Conservation (phyloP, 2,329 filamentous ascomycete genomes). For the Penicillium sp. region DNA sequence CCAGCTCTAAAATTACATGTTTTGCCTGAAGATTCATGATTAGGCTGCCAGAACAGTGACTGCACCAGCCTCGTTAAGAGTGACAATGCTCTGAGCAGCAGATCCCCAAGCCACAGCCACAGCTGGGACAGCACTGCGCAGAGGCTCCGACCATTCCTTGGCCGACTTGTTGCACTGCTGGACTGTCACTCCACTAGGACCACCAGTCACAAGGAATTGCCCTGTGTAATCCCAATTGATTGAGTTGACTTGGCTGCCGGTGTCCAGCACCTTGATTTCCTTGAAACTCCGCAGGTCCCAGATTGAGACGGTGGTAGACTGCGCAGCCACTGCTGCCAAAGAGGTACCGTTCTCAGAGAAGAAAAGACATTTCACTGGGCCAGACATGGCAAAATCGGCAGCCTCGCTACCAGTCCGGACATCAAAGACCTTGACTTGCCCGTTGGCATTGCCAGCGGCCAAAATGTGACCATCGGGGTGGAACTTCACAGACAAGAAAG, state of each 20-base stretch:
- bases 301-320: conserved; percentile 76
- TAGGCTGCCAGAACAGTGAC: conserved; percentile 68
- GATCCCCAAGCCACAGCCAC: conserved; percentile 77
- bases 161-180: conserved; percentile 85
- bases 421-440: conserved; percentile 86
- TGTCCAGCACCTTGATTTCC: conserved; percentile 81
- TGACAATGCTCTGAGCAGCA: conserved; percentile 71
- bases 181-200: conserved; percentile 77
- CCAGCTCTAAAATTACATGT: conserved; percentile 30
- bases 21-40: conserved; percentile 44
- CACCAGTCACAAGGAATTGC: conserved; percentile 83
- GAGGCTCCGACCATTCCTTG: conserved; percentile 86
- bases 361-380: conserved; percentile 71
- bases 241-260: conserved; percentile 73
- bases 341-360: conserved; percentile 98
- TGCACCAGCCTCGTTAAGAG: conserved; percentile 73
- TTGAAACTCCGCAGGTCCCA: conserved; percentile 90
- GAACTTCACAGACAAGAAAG: conserved; percentile 77
- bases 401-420: conserved; percentile 76
- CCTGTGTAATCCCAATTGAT: conserved; percentile 93
- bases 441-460: conserved; percentile 76
- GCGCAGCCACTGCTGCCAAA: conserved; percentile 81
- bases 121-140: conserved; percentile 73
- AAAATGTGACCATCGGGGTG: conserved; percentile 97
- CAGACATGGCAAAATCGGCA: conserved; percentile 67